A percentile compares a stretch with the other conserved stretches of the same genome.
Evolutionary conservation across 192 early-diverging fungal species (phyloP).

Genomic region (Chytriomyces confervae): DNA sequence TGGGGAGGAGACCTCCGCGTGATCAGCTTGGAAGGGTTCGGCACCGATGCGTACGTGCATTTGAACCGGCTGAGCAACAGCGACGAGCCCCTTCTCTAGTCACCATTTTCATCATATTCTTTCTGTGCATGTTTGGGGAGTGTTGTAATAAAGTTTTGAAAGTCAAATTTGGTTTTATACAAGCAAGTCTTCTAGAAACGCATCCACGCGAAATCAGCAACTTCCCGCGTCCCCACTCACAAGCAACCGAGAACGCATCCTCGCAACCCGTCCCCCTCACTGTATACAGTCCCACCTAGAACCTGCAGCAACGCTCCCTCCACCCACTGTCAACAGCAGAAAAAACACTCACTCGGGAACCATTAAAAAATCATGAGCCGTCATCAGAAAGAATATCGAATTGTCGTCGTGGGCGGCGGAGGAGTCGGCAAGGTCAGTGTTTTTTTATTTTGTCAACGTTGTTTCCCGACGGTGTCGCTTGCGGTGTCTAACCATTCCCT

Average conservation of each 20-base stretch:
- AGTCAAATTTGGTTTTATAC: no score
- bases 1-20: slow-evolving; percentile 94
- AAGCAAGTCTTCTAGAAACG: no score
- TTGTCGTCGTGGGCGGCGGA: slow-evolving; percentile 26
- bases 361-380: neutral
- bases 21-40: slow-evolving; percentile 90
- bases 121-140: no score
- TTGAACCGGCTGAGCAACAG: slow-evolving; percentile 84
- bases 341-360: neutral
- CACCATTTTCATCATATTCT: no score
- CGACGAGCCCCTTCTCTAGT: slow-evolving; percentile 70
- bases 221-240: neutral
- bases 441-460: no score
- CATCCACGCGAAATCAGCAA: neutral
- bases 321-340: no score
- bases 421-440: slow-evolving; percentile 26
- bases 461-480: no score
- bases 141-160: no score
- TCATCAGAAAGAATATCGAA: slow-evolving; percentile 28
- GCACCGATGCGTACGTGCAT: slow-evolving; percentile 95
- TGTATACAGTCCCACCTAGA: neutral
- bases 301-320: no score
- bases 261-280: no score
- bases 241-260: no score
- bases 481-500: neutral